A percentile compares a stretch with the other conserved stretches of the same genome.
phyloP scores from a whole-genome alignment of 2,329 filamentous ascomycete species.

The Colletotrichum lentis region DNA sequence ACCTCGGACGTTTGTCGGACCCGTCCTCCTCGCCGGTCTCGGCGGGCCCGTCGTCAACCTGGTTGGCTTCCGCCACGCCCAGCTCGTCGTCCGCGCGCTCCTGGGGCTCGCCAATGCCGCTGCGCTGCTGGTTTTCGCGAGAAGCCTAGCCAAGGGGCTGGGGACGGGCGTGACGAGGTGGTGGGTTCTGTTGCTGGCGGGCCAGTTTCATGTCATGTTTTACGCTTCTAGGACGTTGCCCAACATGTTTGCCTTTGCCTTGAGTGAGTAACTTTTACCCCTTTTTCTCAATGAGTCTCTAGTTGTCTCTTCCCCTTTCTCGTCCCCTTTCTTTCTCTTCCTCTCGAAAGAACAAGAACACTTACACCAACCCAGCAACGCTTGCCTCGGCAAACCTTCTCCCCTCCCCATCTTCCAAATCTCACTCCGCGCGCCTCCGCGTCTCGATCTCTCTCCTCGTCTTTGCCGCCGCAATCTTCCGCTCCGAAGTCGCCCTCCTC shows the following conservation, averaged over 20 bases:
- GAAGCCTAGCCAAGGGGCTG: slow-evolving; percentile 70
- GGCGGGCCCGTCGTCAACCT: slow-evolving; percentile 71
- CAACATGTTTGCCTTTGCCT: slow-evolving; percentile 93
- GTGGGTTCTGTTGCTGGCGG: slow-evolving; percentile 80
- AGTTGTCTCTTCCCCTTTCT: too few relatives aligned
- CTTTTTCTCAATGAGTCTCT: background rate
- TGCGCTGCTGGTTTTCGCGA: slow-evolving; percentile 72
- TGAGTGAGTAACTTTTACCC: slow-evolving; percentile 67
- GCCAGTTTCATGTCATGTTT: slow-evolving; percentile 92
- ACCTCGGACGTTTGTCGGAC: slow-evolving; percentile 87
- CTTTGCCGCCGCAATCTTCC: slow-evolving; percentile 82
- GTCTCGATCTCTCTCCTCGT: slow-evolving; percentile 79
- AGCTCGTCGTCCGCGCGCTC: slow-evolving; percentile 74
- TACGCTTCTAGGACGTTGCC: slow-evolving; percentile 92
- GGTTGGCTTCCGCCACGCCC: slow-evolving; percentile 63
- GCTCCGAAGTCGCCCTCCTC: slow-evolving; percentile 86
- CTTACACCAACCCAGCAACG: slow-evolving; percentile 61
- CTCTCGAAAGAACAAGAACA: background rate
- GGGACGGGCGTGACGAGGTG: slow-evolving; percentile 75
- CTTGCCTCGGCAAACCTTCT: slow-evolving; percentile 64
- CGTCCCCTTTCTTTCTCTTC: background rate
- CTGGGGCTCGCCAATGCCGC: slow-evolving; percentile 79
- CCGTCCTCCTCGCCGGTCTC: slow-evolving; percentile 77
- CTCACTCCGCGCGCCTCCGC: slow-evolving; percentile 58
- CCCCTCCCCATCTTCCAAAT: slow-evolving; percentile 44